Conservation (phyloP, 2,329 filamentous ascomycete species). For the Ampelomyces quisqualis region DNA sequence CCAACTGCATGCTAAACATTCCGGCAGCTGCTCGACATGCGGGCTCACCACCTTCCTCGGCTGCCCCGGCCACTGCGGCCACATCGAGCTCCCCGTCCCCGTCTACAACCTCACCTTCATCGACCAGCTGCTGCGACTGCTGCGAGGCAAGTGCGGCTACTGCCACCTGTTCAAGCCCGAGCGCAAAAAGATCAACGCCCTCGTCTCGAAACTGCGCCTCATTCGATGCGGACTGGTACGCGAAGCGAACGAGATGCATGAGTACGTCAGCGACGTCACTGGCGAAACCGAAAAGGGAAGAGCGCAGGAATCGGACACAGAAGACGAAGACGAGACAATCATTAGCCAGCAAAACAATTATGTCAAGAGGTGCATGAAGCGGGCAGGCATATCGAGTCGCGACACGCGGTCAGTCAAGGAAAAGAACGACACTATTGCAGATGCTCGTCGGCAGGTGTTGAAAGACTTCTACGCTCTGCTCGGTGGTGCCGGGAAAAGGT, state of each 20-base stretch:
- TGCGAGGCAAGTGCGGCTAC: constrained; percentile 86
- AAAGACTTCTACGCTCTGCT: constrained; percentile 80
- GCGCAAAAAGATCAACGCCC: constrained; percentile 74
- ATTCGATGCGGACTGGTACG: constrained; percentile 80
- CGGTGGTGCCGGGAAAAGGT: constrained; percentile 66
- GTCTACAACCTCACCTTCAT: constrained; percentile 98
- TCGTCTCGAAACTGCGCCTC: constrained; percentile 79
- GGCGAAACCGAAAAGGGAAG: constrained; percentile 35
- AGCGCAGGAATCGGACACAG: constrained; percentile 57
- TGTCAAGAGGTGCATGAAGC: constrained; percentile 70
- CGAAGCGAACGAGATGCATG: constrained; percentile 58
- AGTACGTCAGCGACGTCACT: constrained; percentile 48
- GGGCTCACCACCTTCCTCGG: constrained; percentile 70
- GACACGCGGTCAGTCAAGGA: constrained; percentile 52
- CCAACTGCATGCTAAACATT: constrained; percentile 9
- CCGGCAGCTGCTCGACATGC: constrained; percentile 83
- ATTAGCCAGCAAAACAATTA: constrained; percentile 64
- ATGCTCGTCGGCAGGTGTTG: constrained; percentile 72
- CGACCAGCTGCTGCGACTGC: constrained; percentile 81
- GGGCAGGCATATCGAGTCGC: constrained; percentile 52
- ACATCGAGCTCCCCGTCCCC: constrained; percentile 89
- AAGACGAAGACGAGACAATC: constrained; percentile 62
- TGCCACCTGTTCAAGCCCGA: constrained; percentile 83
- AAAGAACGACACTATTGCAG: constrained; percentile 81
- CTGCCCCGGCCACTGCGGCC: constrained; percentile 91